Percentiles rank a stretch among this genome's conserved stretches.
These are phyloP conservation scores for Setaria italica DNA, from an alignment of 202 grass and related monocot species.

Conservation along the genomic window DNA sequence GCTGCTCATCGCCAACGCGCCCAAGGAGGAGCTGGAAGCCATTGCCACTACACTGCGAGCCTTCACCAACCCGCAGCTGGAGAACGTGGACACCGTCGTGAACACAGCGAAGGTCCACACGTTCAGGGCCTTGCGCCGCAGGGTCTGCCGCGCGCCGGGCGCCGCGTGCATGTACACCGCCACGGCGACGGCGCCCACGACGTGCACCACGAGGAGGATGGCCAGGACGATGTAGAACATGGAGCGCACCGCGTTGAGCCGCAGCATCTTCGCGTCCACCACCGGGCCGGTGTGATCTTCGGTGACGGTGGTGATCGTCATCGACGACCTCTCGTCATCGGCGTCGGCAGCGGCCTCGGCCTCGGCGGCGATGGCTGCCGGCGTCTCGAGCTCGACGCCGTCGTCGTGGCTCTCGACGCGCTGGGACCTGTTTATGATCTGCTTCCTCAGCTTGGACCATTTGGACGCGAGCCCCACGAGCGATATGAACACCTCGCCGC, in stretches of 20 bases:
- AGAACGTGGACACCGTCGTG: conserved; percentile 69
- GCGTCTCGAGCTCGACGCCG: conserved; percentile 34
- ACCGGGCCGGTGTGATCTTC: not conserved
- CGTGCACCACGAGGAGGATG: conserved; percentile 51
- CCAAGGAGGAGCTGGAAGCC: no score
- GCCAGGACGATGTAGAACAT: conserved; percentile 54
- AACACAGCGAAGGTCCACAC: conserved; percentile 62
- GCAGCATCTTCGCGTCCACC: conserved; percentile 25
- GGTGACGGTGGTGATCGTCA: not conserved
- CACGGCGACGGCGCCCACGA: conserved; percentile 33
- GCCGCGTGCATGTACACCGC: conserved; percentile 42
- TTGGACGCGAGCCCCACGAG: conserved; percentile 50
- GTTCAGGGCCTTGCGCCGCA: conserved; percentile 52
- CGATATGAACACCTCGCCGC: conserved; percentile 68
- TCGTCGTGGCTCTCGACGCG: conserved; percentile 34
- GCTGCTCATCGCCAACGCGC: no score
- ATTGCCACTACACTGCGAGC: no score
- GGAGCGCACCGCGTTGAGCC: conserved; percentile 37
- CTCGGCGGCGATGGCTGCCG: not conserved
- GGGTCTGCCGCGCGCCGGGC: conserved; percentile 39
- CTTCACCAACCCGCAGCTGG: conserved; percentile 51
- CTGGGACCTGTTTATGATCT: not conserved
- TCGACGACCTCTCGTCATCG: not conserved
- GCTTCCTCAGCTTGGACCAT: conserved; percentile 38
- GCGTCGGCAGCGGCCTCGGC: no score